A percentile compares a stretch with the other conserved stretches of the same genome.
These are phyloP conservation scores for Podospora conica DNA, from an alignment of 495 filamentous ascomycete genomes.

Conservation along the genomic window DNA sequence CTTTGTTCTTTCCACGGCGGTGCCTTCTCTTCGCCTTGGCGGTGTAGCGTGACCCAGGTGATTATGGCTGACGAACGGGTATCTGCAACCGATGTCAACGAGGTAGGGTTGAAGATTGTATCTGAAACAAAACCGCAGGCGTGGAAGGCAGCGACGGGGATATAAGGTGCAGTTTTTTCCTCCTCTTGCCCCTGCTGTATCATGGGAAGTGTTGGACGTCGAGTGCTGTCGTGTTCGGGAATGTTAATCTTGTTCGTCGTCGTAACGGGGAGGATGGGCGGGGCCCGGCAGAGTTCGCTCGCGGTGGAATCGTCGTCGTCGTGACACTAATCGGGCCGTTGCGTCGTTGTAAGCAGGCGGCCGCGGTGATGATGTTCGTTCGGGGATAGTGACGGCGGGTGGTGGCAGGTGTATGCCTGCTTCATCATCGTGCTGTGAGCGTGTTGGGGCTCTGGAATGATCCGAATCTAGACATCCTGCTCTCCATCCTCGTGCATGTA, in stretches of 20 bases:
- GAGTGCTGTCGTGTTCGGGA: no score
- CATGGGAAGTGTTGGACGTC: no score
- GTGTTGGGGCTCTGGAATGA: not conserved
- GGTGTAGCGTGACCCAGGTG: not conserved
- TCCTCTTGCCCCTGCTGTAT: not conserved
- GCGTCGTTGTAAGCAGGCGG: not conserved
- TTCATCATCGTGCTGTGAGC: not conserved
- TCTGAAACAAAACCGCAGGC: not conserved
- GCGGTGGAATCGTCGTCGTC: not conserved
- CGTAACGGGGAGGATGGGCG: no score
- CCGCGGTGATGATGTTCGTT: not conserved
- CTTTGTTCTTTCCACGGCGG: not conserved
- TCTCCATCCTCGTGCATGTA: not conserved
- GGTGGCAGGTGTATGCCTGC: not conserved
- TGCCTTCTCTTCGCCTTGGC: not conserved
- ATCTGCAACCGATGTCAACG: no score
- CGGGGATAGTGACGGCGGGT: not conserved
- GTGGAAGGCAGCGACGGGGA: no score
- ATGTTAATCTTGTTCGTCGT: no score
- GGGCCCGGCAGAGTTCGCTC: not conserved
- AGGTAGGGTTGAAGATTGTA: not conserved
- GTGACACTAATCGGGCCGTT: not conserved
- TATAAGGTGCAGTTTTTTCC: not conserved
- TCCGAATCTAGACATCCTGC: not conserved
- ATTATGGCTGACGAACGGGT: not conserved